A percentile compares a stretch with the other conserved stretches of the same genome.
phyloP scores from a whole-genome alignment of 257 asterid genomes.

The Salvia splendens region DNA sequence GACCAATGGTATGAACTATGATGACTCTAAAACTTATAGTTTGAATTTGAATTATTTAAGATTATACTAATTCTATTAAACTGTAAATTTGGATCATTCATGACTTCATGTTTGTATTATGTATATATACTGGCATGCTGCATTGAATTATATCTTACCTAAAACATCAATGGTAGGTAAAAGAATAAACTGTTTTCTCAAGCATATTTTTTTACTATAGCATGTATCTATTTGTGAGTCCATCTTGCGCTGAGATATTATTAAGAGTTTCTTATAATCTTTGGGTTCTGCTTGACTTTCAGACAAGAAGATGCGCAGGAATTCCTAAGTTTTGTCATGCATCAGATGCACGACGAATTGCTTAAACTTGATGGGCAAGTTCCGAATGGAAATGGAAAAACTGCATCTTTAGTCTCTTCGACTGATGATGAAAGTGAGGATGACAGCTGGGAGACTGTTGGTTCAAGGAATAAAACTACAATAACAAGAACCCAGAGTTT shows the following conservation, averaged over 20 bases:
- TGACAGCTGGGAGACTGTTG: constrained; percentile 75
- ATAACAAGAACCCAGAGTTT: constrained; percentile 81
- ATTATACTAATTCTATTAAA: background rate
- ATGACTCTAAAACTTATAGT: background rate
- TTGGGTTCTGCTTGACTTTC: constrained; percentile 36
- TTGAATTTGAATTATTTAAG: background rate
- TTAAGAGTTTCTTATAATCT: constrained; percentile 22
- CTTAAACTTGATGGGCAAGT: constrained; percentile 68
- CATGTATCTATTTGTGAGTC: constrained; percentile 20
- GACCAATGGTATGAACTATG: constrained; percentile 7
- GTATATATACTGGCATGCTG: background rate
- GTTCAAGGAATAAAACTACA: constrained; percentile 66
- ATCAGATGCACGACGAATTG: constrained; percentile 93
- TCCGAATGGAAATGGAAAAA: constrained; percentile 52
- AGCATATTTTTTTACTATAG: constrained; percentile 17
- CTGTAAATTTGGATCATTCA: background rate
- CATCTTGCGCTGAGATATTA: constrained; percentile 10
- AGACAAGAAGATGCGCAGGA: constrained; percentile 97
- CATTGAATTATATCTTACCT: constrained; percentile 20
- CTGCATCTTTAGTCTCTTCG: constrained; percentile 62
- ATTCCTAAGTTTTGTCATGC: constrained; percentile 82
- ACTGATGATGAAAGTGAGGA: constrained; percentile 59
- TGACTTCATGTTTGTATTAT: background rate
- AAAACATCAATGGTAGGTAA: constrained; percentile 9
- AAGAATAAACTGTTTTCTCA: constrained; percentile 7